Percentiles rank a stretch among this genome's conserved stretches.
phyloP scores from a whole-genome alignment of 139 green algal species.

The Chlamydomonas asymmetrica region DNA sequence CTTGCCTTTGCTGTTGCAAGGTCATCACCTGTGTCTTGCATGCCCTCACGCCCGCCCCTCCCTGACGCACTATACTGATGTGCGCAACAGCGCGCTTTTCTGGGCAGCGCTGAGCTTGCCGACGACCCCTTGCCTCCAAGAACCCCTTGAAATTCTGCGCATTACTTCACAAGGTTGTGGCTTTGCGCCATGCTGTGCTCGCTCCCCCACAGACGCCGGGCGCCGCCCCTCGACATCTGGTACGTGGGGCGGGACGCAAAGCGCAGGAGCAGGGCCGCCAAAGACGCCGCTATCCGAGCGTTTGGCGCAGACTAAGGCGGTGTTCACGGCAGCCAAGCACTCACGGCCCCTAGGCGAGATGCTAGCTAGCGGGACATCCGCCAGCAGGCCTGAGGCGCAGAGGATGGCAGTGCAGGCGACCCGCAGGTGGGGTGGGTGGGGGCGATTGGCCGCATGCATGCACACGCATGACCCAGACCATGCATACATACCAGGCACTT shows the following conservation, averaged over 20 bases:
- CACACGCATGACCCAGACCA: too few species aligned
- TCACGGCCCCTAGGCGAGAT: conserved; percentile 5
- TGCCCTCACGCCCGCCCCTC: too few species aligned
- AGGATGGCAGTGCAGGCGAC: not conserved
- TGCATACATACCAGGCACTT: too few species aligned
- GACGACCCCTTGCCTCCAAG: not conserved
- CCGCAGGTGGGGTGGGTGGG: not conserved
- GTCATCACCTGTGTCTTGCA: too few species aligned
- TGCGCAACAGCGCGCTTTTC: too few species aligned
- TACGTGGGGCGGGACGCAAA: too few species aligned
- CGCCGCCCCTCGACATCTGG: too few species aligned
- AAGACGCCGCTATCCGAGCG: conserved; percentile 17
- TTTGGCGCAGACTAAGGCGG: conserved; percentile 21
- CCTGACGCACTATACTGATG: too few species aligned
- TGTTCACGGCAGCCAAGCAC: conserved; percentile 11
- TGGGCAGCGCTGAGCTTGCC: not conserved
- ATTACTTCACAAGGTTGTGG: not conserved
- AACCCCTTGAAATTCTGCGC: not conserved
- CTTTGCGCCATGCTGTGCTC: not conserved
- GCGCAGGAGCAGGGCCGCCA: too few species aligned
- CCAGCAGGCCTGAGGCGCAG: not conserved
- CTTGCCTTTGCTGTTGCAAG: too few species aligned
- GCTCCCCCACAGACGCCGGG: not conserved
- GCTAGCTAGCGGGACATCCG: not conserved
- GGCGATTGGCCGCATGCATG: not conserved